Percentiles rank a stretch among this genome's conserved stretches.
phyloP scores from a whole-genome alignment of 1,284 basidiomycete genomes.

The Marasmius tenuissimus region DNA sequence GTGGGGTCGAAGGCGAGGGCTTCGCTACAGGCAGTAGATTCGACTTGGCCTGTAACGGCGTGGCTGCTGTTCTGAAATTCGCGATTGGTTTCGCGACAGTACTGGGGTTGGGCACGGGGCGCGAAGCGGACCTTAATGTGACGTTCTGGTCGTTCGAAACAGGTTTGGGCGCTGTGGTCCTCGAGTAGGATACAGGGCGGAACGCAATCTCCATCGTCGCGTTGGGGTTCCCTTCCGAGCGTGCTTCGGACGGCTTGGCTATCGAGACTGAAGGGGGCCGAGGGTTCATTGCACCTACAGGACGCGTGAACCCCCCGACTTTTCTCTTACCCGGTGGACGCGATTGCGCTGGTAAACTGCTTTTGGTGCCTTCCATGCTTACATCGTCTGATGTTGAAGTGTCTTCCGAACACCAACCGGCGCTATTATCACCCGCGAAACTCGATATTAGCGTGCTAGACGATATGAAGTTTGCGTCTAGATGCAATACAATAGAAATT shows the following conservation, averaged over 20 bases:
- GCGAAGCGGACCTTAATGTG: neutral
- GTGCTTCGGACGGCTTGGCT: neutral
- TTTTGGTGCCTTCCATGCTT: neutral
- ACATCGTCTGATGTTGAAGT: neutral
- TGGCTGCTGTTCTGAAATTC: neutral
- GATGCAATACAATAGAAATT: neutral
- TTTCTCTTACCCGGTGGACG: neutral
- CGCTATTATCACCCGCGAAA: neutral
- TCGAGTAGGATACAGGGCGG: neutral
- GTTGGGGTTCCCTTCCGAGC: neutral
- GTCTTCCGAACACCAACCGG: too few relatives aligned
- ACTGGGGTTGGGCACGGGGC: neutral
- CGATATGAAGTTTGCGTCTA: neutral
- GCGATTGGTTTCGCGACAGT: neutral
- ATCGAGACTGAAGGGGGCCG: neutral
- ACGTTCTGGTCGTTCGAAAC: neutral
- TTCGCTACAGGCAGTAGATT: neutral
- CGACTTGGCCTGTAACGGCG: neutral
- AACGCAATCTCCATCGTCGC: neutral
- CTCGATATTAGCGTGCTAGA: neutral
- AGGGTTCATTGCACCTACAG: neutral
- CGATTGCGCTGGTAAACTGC: neutral
- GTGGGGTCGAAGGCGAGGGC: neutral
- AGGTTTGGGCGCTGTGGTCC: neutral
- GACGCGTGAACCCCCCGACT: neutral